A percentile compares a stretch with the other conserved stretches of the same genome.
Conservation (phyloP, 2,329 filamentous ascomycete species). For the Hymenoscyphus infarciens region DNA sequence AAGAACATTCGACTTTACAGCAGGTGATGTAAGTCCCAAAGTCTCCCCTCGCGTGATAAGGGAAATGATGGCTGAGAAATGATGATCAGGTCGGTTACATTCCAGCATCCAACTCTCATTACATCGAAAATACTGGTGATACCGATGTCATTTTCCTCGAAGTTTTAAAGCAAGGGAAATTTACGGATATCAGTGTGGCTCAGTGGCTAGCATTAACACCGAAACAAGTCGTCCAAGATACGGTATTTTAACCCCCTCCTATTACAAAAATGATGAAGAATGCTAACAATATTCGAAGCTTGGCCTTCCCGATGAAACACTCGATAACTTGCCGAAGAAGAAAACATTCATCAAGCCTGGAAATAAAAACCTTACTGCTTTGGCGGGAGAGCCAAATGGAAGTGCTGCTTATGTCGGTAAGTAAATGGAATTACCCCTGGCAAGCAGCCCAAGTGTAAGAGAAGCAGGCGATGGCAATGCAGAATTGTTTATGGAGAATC, state of each 20-base stretch:
- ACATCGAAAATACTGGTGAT: constrained; percentile 58
- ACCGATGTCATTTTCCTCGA: constrained; percentile 58
- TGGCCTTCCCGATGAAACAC: constrained; percentile 31
- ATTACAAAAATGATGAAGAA: not conserved
- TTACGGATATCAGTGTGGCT: constrained; percentile 48
- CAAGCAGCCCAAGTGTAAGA: no score
- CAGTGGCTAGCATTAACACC: constrained; percentile 53
- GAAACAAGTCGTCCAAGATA: constrained; percentile 25
- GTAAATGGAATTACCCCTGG: no score
- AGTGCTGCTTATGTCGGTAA: constrained; percentile 18
- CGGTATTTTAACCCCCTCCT: constrained; percentile 35
- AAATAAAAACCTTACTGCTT: constrained; percentile 32
- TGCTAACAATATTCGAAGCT: not conserved
- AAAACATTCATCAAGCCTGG: constrained; percentile 38
- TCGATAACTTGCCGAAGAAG: constrained; percentile 39
- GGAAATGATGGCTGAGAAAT: not conserved
- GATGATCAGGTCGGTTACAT: constrained; percentile 45
- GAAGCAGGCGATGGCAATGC: no score
- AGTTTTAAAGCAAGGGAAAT: constrained; percentile 46
- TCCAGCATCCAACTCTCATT: constrained; percentile 52
- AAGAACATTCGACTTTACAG: constrained; percentile 36
- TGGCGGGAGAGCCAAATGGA: constrained; percentile 23
- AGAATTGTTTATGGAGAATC: no score
- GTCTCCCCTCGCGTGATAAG: not conserved
- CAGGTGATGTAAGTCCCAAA: constrained; percentile 44